These are phyloP conservation scores for Fistulinella cinereoalba DNA, from an alignment of 1,284 basidiomycete genomes.

Conservation along the genomic window DNA sequence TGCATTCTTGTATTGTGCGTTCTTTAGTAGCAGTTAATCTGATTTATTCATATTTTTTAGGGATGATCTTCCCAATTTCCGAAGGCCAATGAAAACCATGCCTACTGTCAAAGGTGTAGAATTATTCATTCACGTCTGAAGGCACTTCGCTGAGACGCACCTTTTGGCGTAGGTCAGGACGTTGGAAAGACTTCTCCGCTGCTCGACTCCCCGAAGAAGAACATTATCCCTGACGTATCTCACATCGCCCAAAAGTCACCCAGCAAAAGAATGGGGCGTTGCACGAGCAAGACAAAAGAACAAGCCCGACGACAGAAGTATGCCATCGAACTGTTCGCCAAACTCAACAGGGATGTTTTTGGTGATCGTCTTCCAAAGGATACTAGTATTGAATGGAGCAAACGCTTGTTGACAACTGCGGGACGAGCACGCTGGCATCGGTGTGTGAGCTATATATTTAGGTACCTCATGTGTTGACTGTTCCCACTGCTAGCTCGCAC, in stretches of 20 bases:
- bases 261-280: conserved; percentile 32
- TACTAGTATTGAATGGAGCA: conserved; percentile 72
- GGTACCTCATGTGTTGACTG: background rate
- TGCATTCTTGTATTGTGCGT: conserved; percentile 49
- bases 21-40: background rate
- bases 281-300: conserved; percentile 41
- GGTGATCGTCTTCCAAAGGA: conserved; percentile 64
- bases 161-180: conserved; percentile 5
- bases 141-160: background rate
- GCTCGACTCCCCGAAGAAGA: conserved; percentile 13
- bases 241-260: conserved; percentile 21
- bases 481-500: conserved; percentile 43
- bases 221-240: conserved; percentile 7
- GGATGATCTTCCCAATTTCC: conserved; percentile 46
- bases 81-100: conserved; percentile 41
- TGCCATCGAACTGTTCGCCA: conserved; percentile 69
- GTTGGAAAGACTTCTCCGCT: conserved; percentile 1
- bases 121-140: background rate
- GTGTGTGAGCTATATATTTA: conserved; percentile 34
- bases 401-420: conserved; percentile 69
- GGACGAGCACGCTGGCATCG: conserved; percentile 71
- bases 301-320: conserved; percentile 49
- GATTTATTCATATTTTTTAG: conserved; percentile 10
- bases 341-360: conserved; percentile 81
- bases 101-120: conserved; percentile 13